Evolutionary conservation across 805 yeast species (phyloP), one percentile per base, ranked within the genome.

Genomic region (Blastobotrys chiropterorum): DNA sequence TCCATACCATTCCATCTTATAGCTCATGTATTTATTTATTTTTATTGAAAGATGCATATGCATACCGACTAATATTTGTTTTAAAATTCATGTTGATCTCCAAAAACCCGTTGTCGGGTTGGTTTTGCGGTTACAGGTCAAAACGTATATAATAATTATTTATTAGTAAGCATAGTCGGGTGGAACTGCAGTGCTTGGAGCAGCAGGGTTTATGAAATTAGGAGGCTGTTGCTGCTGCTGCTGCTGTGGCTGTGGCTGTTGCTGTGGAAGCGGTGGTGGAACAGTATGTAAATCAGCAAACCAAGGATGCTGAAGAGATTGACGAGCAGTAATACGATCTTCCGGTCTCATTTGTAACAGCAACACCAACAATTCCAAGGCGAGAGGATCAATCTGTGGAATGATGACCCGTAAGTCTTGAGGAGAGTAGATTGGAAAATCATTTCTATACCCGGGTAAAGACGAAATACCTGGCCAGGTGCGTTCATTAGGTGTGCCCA

Each of bases 381-480:
- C 90, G 69, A 82, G 71, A 8, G 78, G 73, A 61, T 86, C 94
- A 56, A 85, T 76, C 60, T 79, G 81, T 2, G 90, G 88, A 22
- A 86, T 78, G 47, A 86, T 68, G 22, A 74, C 69, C 49, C 86
- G 73, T 61, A 94, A 74, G 68, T 92, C 97, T 69, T 92, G 97
- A 11, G 96, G 90, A 46, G 87, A 82, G 72, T 85, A 92, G 38
- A 87, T 78, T 56, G 86, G 90, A 79, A 90, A 90, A 63, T 85
- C 86, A 50, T 82, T 76, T 68, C 86, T 82, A 70, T 84, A 94
- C 68, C 94, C 92, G 39, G 98, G 95, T 61, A 86, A 78, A 53
- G 81, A 83, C 13, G 95, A 83, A 43, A 94, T 85, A n/a, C 95
- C 97, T 1, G 99, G 97, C 99, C 99, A 94, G 22, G 95, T 84